Evolutionary conservation across 2,329 filamentous ascomycete species (phyloP), one percentile per base, ranked within the genome.

Genomic region (Gnomoniopsis smithogilvyi): DNA sequence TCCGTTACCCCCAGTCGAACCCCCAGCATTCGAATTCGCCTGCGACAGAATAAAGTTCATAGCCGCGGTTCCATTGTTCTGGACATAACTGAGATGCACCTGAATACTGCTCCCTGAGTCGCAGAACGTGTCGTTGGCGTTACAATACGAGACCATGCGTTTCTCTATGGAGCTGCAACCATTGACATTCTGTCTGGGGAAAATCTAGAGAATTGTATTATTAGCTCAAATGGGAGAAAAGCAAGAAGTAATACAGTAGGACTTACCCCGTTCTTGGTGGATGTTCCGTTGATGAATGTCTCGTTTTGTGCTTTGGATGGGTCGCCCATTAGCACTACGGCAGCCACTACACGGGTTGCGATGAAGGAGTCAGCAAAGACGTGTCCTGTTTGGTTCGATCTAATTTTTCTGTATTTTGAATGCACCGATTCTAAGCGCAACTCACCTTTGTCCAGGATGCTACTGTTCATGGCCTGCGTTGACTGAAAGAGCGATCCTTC

Each of bases 41-140:
- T 61, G 62, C 43, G 59, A 26, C 1, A 65, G 62, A 24, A 69
- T 63, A 30, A 64, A 69, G 17, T 66, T 58, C 36, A 62, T 57
- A 3, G 65, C 65, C 11, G 63, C 65, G 1, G 49, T 60, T 6
- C 62, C 64, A 47, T 69, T 68, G 41, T 66, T 62, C 46, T 50
- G 50, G 46, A 69, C 67, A 55, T 69, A 69, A 2, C 61, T 62
- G 11, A 66, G 59, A 54, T 70, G 68, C 17, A 61, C 61, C 2
- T 48, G 45, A 17, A 56, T 48, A 41, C 62, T 59, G 43, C 54
- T 54, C 22, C 68, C 68, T 1, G 45, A 48, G 36, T 67, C 66
- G 60, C 68, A 70, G 54, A 67, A 70, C 2, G 66, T 61, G 47
- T 70, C 68, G 46, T 64, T 65, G 1, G 58, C 57, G 52, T 70